Evolutionary conservation across 305 asterid species (phyloP), one percentile per base, ranked within the genome.

Genomic region (Petunia hybrid): DNA sequence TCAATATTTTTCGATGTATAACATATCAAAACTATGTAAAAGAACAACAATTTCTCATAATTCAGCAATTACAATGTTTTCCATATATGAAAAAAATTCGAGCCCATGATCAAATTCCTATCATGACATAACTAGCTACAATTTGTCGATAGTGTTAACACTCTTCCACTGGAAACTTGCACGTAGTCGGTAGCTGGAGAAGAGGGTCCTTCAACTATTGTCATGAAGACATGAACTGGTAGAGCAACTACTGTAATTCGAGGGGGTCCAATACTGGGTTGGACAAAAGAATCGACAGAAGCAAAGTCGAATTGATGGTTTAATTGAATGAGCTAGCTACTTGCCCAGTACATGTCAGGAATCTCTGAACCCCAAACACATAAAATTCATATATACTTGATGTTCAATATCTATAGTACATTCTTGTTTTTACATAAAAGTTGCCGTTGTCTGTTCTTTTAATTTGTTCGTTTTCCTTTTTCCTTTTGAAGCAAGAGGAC

Each of bases 281-380:
- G 45, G 16, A 22, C 59, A 69, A 69, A 8, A 69, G 10, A 69
- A 43, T 45, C 59, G 76, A 69, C 76, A 69, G 76, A 43, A 43
- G 76, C 43, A 69, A 69, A 45, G 76, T 69, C 22, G 39, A 69
- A 69, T 16, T 45, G 76, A 69, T 69, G 76, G 76, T 69, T 66
- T 66, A 42, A 68, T 68, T 42, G 35, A 46, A 69, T 68, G 4
- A 14, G 48, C 40, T 6, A 67, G 1, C 39, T 8, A 42, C 4
- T 42, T 2, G 3, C 13, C 3, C 76, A 7, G 39, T n/a, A 68
- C 76, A 42, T 68, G 76, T 45, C 76, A 69, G 76, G 76, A 69
- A 69, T 69, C 76, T 45, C 59, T 2, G 59, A 45, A 69, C 31
- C 31, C 31, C 16, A 45, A 69, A 5, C n/a, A 43, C 59, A 45